A percentile compares a stretch with the other conserved stretches of the same genome.
Evolutionary conservation across 345 rosid species (phyloP).

Genomic region (Schrenkiella parvula): DNA sequence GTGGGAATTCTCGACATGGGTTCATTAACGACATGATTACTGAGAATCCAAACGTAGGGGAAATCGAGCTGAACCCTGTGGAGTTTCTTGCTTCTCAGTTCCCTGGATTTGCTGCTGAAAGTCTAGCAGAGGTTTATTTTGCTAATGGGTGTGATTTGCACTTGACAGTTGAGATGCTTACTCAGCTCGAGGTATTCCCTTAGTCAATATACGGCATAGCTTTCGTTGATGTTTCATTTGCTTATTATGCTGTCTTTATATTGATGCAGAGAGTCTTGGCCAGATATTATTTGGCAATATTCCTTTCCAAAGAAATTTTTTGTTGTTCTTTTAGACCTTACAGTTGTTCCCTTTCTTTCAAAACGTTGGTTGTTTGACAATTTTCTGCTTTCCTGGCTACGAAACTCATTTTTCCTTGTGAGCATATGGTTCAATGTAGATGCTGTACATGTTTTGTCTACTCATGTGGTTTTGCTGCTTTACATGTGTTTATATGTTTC

Average conservation of each 20-base stretch:
- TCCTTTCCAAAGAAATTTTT: background rate
- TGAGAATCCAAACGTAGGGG: constrained; percentile 53
- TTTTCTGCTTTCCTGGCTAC: background rate
- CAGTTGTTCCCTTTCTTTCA: background rate
- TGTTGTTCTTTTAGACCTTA: background rate
- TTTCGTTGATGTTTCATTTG: background rate
- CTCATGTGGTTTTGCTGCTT: background rate
- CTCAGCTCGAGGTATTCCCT: constrained; percentile 85
- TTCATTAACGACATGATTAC: constrained; percentile 51
- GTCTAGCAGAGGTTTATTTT: constrained; percentile 88
- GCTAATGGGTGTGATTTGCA: constrained; percentile 90
- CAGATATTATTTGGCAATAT: background rate
- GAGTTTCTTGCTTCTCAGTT: constrained; percentile 85
- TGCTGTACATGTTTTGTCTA: background rate
- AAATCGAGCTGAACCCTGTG: constrained; percentile 58
- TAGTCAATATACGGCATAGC: background rate
- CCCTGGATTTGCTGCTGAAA: constrained; percentile 94
- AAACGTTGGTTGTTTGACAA: background rate
- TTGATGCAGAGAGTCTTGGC: background rate
- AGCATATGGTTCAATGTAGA: background rate
- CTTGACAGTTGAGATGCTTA: constrained; percentile 93
- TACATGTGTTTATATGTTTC: background rate
- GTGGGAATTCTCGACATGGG: constrained; percentile 50
- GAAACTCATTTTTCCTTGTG: background rate
- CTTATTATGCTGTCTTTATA: too few relatives aligned